phyloP scores from a whole-genome alignment of 176 grass and related monocot genomes.

The Otatea glauca region DNA sequence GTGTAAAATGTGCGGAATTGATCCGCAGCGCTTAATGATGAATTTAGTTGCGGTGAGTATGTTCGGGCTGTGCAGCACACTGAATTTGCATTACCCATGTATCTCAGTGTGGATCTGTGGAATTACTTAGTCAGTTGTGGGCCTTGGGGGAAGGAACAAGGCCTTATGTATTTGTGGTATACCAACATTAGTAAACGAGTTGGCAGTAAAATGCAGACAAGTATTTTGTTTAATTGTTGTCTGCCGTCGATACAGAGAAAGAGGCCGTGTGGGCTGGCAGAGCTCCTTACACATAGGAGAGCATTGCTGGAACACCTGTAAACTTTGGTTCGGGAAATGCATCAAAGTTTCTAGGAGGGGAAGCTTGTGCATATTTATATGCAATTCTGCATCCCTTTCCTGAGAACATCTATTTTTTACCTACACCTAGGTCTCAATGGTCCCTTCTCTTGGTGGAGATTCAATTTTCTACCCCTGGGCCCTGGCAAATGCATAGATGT shows the following conservation, averaged over 20 bases:
- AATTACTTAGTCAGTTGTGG: not conserved
- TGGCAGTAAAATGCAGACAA: not conserved
- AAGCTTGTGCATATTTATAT: not conserved
- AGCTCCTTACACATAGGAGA: not conserved
- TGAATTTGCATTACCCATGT: constrained; percentile 2
- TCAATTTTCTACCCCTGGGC: not conserved
- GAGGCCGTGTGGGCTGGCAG: not conserved
- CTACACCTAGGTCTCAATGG: not conserved
- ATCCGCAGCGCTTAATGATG: not conserved
- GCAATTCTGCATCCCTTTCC: not conserved
- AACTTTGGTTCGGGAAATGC: not conserved
- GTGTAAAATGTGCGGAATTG: not conserved
- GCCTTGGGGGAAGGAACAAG: not conserved
- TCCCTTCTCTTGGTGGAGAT: not conserved
- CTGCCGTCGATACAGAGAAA: not conserved
- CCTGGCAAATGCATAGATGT: not conserved
- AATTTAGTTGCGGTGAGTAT: not conserved
- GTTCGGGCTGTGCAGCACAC: not conserved
- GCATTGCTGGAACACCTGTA: not conserved
- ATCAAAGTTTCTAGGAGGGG: not conserved
- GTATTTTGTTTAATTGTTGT: not conserved
- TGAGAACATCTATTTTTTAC: not conserved
- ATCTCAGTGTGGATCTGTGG: not conserved
- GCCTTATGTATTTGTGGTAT: not conserved
- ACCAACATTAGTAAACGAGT: not conserved